phyloP scores from a whole-genome alignment of 345 rosid genomes.

The Aquilaria sinensis region DNA sequence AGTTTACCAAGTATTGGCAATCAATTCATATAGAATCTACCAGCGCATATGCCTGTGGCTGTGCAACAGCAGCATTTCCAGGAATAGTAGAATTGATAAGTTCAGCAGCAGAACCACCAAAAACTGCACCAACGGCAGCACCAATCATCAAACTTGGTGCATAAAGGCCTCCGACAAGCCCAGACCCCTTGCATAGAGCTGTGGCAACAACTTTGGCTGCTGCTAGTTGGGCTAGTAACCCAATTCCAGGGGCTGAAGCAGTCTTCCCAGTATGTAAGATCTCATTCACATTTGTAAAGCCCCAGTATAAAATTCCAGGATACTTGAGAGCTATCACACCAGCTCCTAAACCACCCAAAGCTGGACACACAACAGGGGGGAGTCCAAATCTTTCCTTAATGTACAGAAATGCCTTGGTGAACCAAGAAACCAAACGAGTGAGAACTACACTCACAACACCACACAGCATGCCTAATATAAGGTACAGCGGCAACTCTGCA shows the following conservation, averaged over 20 bases:
- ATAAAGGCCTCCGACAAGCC: slow-evolving; percentile 95
- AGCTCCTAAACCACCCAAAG: slow-evolving; percentile 96
- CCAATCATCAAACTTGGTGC: slow-evolving; percentile 99
- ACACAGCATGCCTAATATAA: slow-evolving; percentile 95
- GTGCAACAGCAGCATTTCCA: slow-evolving; percentile 94
- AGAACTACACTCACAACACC: slow-evolving; percentile 93
- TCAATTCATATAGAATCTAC: slow-evolving; percentile 28
- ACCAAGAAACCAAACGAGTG: slow-evolving; percentile 83
- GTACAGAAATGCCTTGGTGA: slow-evolving; percentile 63
- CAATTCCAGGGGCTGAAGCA: slow-evolving; percentile 97
- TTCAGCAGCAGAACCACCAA: slow-evolving; percentile 95
- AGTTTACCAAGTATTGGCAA: neutral
- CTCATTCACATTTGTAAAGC: slow-evolving; percentile 97
- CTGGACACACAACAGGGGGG: slow-evolving; percentile 92
- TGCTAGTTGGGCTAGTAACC: slow-evolving; percentile 84
- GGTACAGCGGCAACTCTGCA: slow-evolving; percentile 90
- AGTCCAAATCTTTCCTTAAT: slow-evolving; percentile 76
- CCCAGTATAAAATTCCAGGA: slow-evolving; percentile 98
- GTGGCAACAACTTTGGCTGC: slow-evolving; percentile 97
- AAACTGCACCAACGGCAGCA: slow-evolving; percentile 97
- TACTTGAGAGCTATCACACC: slow-evolving; percentile 94
- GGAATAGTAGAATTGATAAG: slow-evolving; percentile 89
- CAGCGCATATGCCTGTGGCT: slow-evolving; percentile 99
- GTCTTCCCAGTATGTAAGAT: slow-evolving; percentile 91
- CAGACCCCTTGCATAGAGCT: slow-evolving; percentile 94